Base-by-base conservation (phyloP, 768 basidiomycete genomes). In the Russula emetica region DNA sequence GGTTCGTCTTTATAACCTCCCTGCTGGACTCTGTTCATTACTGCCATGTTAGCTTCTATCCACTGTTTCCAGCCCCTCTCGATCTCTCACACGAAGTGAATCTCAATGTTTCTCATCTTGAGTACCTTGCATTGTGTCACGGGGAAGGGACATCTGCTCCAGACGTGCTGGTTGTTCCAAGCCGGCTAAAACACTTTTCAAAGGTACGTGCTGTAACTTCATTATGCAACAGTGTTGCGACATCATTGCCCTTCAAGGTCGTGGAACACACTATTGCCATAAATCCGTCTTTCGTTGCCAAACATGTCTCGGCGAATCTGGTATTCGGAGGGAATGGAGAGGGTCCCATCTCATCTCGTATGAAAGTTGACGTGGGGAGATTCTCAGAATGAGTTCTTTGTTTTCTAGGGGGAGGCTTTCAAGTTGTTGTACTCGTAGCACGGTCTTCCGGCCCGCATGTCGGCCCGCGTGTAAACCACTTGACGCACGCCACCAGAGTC, bases 101-200 rank as follows among this genome's bases (percentile, higher is more conserved):
- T 71, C 81, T 99, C 45, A 94, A 97, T 71, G 80, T 97, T 18
- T 86, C 89, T 22, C 96, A 98, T 75, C 82, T 81, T 38, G 76
- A 80, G 6, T 74, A 79, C 26, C 74, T 87, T 53, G 76, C 66
- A 34, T 60, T 79, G 4, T 66, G 58, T 24, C 67, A 72, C 14
- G 74, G 73, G 18, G 71, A 64, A 4, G 69, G 61, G 9, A 71
- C 80, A 32, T 77, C 75, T 56, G 85, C 84, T 0, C 95, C 94
- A 1, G 90, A 96, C 71, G 83, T 98, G 5, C 77, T 98, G 49
- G 83, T 99, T 52, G 71, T 95, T 1, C 94, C 97, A 0, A 95
- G 94, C 73, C 82, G 86, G 55, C 78, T 98, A 58, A 94, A 92
- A 74, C 88, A 94, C 22, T 98, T 98, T 72, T 80, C 85, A 20